These are phyloP conservation scores for Sugiyamaella qingdaonensis DNA, from an alignment of 805 yeast genomes.

Conservation along the genomic window DNA sequence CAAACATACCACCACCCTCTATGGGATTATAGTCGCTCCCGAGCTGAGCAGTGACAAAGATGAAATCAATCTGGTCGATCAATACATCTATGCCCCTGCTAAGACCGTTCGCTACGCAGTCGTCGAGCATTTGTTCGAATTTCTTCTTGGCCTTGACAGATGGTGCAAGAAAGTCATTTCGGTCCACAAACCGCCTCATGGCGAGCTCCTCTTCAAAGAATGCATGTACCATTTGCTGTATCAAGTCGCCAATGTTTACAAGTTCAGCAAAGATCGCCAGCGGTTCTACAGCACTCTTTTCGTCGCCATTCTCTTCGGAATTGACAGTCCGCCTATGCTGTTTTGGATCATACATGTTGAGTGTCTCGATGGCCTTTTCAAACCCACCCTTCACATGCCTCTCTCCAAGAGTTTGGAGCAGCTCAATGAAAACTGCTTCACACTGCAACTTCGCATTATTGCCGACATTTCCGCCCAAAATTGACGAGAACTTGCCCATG, in stretches of 20 bases:
- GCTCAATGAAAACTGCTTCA: slow-evolving; percentile 63
- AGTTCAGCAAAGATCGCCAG: slow-evolving; percentile 81
- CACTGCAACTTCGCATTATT: slow-evolving; percentile 43
- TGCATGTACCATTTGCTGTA: slow-evolving; percentile 86
- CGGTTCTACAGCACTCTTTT: slow-evolving; percentile 58
- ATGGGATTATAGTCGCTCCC: slow-evolving; percentile 61
- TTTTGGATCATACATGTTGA: slow-evolving; percentile 67
- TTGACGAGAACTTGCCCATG: slow-evolving; percentile 43
- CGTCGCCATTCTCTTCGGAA: slow-evolving; percentile 16
- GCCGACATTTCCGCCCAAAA: slow-evolving; percentile 25
- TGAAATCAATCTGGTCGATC: slow-evolving; percentile 70
- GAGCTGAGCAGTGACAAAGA: slow-evolving; percentile 50
- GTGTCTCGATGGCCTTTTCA: slow-evolving; percentile 66
- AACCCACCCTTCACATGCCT: slow-evolving; percentile 85
- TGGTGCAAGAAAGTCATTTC: slow-evolving; percentile 74
- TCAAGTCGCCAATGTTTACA: slow-evolving; percentile 87
- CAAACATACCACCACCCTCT: slow-evolving; percentile 1
- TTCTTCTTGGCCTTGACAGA: slow-evolving; percentile 74
- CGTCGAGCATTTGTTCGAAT: slow-evolving; percentile 78
- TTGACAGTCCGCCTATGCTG: slow-evolving; percentile 30
- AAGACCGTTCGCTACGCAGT: slow-evolving; percentile 86
- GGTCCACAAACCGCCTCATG: slow-evolving; percentile 52
- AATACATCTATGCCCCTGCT: slow-evolving; percentile 89
- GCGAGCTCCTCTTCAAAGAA: slow-evolving; percentile 83
- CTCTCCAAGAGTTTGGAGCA: slow-evolving; percentile 58